These are phyloP conservation scores for Saccharomyces jurei DNA, from an alignment of 805 yeast species.

Conservation along the genomic window DNA sequence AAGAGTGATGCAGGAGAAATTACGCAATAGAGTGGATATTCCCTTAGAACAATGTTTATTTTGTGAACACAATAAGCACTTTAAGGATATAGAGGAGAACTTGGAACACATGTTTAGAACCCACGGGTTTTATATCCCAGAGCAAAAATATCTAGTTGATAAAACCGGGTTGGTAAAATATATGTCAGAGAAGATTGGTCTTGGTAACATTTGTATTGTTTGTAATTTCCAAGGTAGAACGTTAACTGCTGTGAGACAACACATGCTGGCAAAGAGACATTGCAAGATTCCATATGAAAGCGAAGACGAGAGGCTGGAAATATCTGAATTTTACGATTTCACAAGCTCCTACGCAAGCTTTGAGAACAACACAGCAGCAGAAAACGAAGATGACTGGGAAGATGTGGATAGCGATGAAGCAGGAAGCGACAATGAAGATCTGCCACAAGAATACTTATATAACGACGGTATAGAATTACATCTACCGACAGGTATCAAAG, in stretches of 20 bases:
- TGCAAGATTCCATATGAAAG: conserved; percentile 83
- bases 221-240: conserved; percentile 82
- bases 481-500: conserved; percentile 72
- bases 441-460: conserved; percentile 39
- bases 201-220: conserved; percentile 81
- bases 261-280: conserved; percentile 82
- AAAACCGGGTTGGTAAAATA: conserved; percentile 67
- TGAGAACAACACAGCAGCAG: conserved; percentile 14
- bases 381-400: conserved; percentile 31
- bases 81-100: conserved; percentile 37
- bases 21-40: conserved; percentile 36
- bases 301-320: conserved; percentile 76
- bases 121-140: conserved; percentile 89
- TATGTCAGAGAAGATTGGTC: conserved; percentile 81
- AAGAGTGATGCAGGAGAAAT: conserved; percentile 32
- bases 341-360: conserved; percentile 50
- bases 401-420: conserved; percentile 30
- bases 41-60: conserved; percentile 48
- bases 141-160: conserved; percentile 60
- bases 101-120: conserved; percentile 65
- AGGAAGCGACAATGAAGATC: conserved; percentile 22
- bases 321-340: conserved; percentile 88
- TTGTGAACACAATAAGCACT: conserved; percentile 41
- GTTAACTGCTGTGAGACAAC: conserved; percentile 81
- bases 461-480: conserved; percentile 63